phyloP scores from a whole-genome alignment of 129 eudicot genomes.

The Lonicera japonica region DNA sequence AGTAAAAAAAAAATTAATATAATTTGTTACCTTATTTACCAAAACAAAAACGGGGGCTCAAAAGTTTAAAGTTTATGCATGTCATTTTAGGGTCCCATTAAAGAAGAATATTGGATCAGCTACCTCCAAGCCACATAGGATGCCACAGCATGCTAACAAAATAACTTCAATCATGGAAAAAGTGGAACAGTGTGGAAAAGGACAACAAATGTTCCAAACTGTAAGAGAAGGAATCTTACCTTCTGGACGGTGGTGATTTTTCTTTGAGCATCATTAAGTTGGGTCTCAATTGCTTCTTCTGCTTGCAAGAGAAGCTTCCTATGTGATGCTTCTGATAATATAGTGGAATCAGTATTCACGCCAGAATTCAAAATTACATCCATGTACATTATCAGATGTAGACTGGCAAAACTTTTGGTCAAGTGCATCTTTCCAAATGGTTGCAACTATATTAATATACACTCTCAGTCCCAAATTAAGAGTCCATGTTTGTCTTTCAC shows the following conservation, averaged over 20 bases:
- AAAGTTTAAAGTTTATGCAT: too few species aligned
- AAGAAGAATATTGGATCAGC: too few species aligned
- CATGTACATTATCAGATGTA: too few species aligned
- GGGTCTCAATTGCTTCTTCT: slow-evolving; percentile 57
- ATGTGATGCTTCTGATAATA: slow-evolving; percentile 49
- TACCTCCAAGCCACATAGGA: too few species aligned
- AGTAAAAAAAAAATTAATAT: too few species aligned
- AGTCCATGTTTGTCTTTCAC: too few species aligned
- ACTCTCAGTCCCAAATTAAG: too few species aligned
- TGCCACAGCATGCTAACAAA: neutral
- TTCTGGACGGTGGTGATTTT: slow-evolving; percentile 50
- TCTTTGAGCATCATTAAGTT: slow-evolving; percentile 53
- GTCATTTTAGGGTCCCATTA: too few species aligned
- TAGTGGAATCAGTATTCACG: slow-evolving; percentile 1
- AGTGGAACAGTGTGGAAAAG: too few species aligned
- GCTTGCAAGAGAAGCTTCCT: slow-evolving; percentile 58
- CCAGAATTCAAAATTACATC: neutral
- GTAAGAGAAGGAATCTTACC: slow-evolving; percentile 39
- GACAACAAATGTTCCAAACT: neutral
- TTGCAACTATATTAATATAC: neutral
- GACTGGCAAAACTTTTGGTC: neutral
- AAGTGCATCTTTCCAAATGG: neutral
- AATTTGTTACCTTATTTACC: too few species aligned
- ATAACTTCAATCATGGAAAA: neutral
- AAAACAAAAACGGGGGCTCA: too few species aligned